Evolutionary conservation across 176 grass and related monocot species (phyloP).

Genomic region (Hyparrhenia diplandra): DNA sequence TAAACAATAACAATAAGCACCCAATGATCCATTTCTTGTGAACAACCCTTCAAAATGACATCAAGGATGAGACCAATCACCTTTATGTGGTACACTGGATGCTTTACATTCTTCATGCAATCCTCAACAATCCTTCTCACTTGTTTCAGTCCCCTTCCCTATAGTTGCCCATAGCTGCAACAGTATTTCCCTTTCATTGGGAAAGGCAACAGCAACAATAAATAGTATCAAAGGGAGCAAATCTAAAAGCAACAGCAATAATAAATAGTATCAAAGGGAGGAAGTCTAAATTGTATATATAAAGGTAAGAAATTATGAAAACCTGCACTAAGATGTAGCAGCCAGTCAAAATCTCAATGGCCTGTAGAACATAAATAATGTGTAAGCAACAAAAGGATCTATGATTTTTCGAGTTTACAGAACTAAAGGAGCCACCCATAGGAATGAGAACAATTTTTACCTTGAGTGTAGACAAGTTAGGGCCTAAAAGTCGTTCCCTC

Average conservation of each 20-base stretch:
- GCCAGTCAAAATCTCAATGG: constrained; percentile 95
- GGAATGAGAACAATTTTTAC: constrained; percentile 32
- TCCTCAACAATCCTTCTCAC: constrained; percentile 81
- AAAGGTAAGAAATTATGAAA: constrained; percentile 22
- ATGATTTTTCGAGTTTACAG: not conserved
- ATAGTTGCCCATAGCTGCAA: constrained; percentile 83
- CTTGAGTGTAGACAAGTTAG: constrained; percentile 94
- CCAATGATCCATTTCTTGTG: not conserved
- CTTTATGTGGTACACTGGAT: constrained; percentile 99
- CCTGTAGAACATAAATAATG: constrained; percentile 44
- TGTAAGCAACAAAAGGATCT: not conserved
- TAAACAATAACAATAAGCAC: constrained; percentile 25
- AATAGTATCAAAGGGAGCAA: constrained; percentile 11
- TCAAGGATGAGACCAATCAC: constrained; percentile 27
- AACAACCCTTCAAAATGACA: constrained; percentile 3
- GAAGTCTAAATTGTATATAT: not conserved
- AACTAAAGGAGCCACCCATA: not conserved
- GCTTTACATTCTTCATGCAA: constrained; percentile 82
- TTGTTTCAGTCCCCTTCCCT: constrained; percentile 92
- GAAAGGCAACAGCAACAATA: constrained; percentile 1
- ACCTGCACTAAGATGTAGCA: constrained; percentile 98
- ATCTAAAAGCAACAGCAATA: not conserved
- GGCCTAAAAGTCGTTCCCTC: constrained; percentile 93
- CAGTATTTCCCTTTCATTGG: constrained; percentile 78
- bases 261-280: constrained; percentile 6